Base-by-base conservation (phyloP, 805 yeast genomes). In the Candida maltosa region DNA sequence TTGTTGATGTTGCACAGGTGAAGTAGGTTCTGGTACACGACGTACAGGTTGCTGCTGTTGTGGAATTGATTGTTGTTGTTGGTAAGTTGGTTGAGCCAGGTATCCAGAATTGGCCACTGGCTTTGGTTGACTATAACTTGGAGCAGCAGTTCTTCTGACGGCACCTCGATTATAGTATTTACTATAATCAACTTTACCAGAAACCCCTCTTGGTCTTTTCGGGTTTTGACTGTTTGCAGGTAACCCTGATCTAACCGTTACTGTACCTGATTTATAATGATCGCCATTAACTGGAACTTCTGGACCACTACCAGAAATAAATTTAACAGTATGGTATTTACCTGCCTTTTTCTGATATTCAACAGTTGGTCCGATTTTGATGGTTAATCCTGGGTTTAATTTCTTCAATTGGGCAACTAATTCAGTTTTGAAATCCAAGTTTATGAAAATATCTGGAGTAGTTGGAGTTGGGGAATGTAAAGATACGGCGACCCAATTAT, bases 261-360 rank as follows among this genome's bases (percentile, higher is more conserved):
- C 89, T 0, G 86, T 78, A 43, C 95, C 85, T 3, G 96, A 87
- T 64, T 93, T 93, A 68, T 93, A 93, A 8, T 64, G 40, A 56
- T 93, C 97, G 28, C 84, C 70, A 44, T 75, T 56, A 8, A 48
- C 50, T 8, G 95, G 94, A 19, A 83, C 81, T n/a, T 76, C 54
- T 4, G 45, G 32, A 6, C 60, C 60, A 9, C 69, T 70, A 31
- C 82, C 83, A 26, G 72, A 57, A 34, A 72, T 76, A 51, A 83
- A 77, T 57, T 85, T 88, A 46, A 93, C 83, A 6, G 73, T 57
- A 41, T 88, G 93, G 56, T 77, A 81, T 56, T 77, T 76, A 2
- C 95, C 95, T 1, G 96, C 87, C 57, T 93, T 93, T 73, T 91
- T 93, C 62, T 83, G 86, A 60, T 93, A 93, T 42, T 76, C 75